Evolutionary conservation across 2,329 filamentous ascomycete species (phyloP).

Genomic region (Hyphodiscus sp.): DNA sequence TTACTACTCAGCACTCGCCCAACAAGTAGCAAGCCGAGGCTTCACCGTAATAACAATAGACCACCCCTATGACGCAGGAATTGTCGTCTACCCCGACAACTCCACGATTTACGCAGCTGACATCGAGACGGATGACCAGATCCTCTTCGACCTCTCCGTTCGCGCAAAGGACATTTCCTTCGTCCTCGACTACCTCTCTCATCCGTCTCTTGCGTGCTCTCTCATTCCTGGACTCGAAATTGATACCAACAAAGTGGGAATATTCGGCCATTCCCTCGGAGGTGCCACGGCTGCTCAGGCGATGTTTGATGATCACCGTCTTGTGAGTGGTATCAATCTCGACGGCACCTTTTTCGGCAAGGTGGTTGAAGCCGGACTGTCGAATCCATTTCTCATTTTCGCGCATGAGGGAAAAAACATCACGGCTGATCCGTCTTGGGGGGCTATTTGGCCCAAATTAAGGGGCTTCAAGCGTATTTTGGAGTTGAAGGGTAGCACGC

Average conservation of each 20-base stretch:
- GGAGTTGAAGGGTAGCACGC: constrained; percentile 23
- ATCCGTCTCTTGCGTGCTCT: not conserved
- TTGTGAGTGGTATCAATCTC: constrained; percentile 33
- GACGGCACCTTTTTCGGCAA: constrained; percentile 32
- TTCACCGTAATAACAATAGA: constrained; percentile 32
- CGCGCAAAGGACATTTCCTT: constrained; percentile 22
- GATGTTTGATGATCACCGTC: constrained; percentile 27
- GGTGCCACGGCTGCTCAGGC: constrained; percentile 30
- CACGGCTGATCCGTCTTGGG: constrained; percentile 27
- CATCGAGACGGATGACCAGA: constrained; percentile 9
- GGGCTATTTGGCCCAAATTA: constrained; percentile 20
- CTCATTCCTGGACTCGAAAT: constrained; percentile 8
- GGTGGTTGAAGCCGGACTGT: constrained; percentile 21
- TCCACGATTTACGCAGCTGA: constrained; percentile 11
- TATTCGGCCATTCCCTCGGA: constrained; percentile 31
- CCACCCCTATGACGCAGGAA: constrained; percentile 31
- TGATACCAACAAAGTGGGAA: constrained; percentile 26
- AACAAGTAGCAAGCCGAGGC: constrained; percentile 30
- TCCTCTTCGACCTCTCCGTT: constrained; percentile 11
- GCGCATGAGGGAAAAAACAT: constrained; percentile 24
- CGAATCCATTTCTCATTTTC: constrained; percentile 29
- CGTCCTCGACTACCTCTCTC: constrained; percentile 18
- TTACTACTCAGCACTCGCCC: constrained; percentile 28
- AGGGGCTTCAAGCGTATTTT: constrained; percentile 29
- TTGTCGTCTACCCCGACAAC: constrained; percentile 31